A percentile compares a stretch with the other conserved stretches of the same genome.
phyloP scores from a whole-genome alignment of 164 flowering plant genomes.

The Kalanchoe fedtschenkoi region DNA sequence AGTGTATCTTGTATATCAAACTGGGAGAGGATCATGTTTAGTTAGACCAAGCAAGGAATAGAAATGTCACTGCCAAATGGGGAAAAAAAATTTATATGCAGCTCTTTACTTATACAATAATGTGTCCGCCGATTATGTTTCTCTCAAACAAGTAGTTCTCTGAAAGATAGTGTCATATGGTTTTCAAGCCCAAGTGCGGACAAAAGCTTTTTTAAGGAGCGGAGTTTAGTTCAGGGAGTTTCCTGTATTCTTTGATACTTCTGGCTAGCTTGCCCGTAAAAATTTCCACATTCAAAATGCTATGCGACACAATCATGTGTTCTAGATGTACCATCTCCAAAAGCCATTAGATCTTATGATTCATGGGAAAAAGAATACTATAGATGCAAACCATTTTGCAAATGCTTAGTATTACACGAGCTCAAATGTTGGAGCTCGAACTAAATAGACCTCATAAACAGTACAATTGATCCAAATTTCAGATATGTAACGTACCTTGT shows the following conservation, averaged over 20 bases:
- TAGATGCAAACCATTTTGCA: too few relatives aligned
- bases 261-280: not conserved
- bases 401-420: too few relatives aligned
- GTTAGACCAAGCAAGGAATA: not conserved
- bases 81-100: not conserved
- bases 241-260: not conserved
- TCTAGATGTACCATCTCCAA: not conserved
- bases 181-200: not conserved
- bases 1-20: constrained; percentile 59
- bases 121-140: not conserved
- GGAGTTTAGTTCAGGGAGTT: not conserved
- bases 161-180: too few relatives aligned
- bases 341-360: not conserved
- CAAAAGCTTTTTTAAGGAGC: not conserved
- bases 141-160: not conserved
- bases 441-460: not conserved
- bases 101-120: not conserved
- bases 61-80: too few relatives aligned
- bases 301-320: not conserved
- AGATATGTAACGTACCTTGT: constrained; percentile 37
- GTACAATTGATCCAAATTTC: not conserved
- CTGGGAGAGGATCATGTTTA: constrained; percentile 24
- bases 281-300: not conserved
- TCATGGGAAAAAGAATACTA: not conserved
- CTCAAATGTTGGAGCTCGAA: not conserved